Base-by-base conservation (phyloP, 164 flowering plant species). In the Macadamia integrifolia region DNA sequence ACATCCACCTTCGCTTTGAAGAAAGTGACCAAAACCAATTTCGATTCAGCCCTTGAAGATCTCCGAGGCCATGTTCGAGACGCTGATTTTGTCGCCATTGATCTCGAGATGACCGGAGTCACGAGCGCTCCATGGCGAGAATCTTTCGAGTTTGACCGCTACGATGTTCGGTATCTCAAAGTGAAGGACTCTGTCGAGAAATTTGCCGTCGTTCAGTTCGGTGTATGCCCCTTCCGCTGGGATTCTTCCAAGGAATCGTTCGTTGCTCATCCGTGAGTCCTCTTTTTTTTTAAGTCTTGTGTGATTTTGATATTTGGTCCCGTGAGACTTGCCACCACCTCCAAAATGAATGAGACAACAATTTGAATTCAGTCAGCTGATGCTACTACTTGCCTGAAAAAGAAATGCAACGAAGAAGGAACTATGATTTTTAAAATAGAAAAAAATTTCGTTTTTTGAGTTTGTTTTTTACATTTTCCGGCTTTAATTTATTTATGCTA, bases 101-200 rank as follows among this genome's bases (percentile, higher is more conserved):
- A 94, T 77, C 78, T 94, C 31, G 98, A 94, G 71, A 94, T 94
- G 98, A 92, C 90, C 7, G 98, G 98, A 35, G 64, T 94, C 43
- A 85, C 89, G 12, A 88, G 93, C 69, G 87, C 99, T 0, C 99
- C 97, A 7, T 94, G 99, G 99, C 75, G 97, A 13, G 97, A 90
- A 15, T 72, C 86, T 23, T 82, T 88, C 58, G 89, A 87, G 66
- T 90, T 87, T 71, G 99, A 94, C 75, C 84, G 91, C 17, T 80
- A 63, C 50, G 95, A 90, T 65, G 76, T 92, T 23, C 75, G 79
- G 31, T 94, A 90, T 69, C 82, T 94, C 68, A 94, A 94, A 66
- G 83, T 92, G 65, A 92, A 88, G 63, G 98, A 92, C 72, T 94
- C 98, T 8, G 97, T 91, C n/a, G 91, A 88, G 81, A 92, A 90